Conservation (phyloP, 306 rosid species). For the Prunus persica region DNA sequence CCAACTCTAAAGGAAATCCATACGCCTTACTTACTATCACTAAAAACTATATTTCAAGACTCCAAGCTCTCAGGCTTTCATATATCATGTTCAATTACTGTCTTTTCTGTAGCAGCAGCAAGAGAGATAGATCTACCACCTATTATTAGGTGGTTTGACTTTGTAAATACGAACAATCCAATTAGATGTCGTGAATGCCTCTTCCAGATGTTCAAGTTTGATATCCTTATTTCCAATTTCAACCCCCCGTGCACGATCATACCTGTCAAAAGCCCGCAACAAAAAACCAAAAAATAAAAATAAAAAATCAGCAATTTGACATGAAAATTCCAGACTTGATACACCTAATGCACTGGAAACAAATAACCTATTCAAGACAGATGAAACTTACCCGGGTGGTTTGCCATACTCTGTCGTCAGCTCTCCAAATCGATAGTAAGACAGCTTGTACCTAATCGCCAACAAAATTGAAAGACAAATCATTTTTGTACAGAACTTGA, state of each 20-base stretch:
- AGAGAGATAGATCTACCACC: constrained; percentile 55
- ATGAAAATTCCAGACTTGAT: neutral
- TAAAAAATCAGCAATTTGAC: neutral
- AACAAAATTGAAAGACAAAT: constrained; percentile 3
- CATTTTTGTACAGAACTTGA: constrained; percentile 1
- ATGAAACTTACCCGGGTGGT: constrained; percentile 83
- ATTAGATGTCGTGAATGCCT: constrained; percentile 93
- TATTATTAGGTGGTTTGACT: constrained; percentile 96
- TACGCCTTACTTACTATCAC: constrained; percentile 7
- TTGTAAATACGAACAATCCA: constrained; percentile 99
- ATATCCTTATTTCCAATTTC: constrained; percentile 98
- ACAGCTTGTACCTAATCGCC: constrained; percentile 82
- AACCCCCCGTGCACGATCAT: constrained; percentile 96
- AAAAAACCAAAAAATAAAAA: neutral
- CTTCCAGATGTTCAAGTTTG: constrained; percentile 93
- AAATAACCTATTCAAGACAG: neutral
- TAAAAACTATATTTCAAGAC: constrained; percentile 12
- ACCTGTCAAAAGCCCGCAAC: constrained; percentile 44
- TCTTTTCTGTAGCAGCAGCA: neutral
- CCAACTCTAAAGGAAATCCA: constrained; percentile 4
- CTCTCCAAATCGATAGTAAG: constrained; percentile 96
- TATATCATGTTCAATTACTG: constrained; percentile 12
- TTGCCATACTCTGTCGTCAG: constrained; percentile 94
- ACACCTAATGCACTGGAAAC: neutral
- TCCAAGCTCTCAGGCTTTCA: constrained; percentile 21